Conservation (phyloP, 768 basidiomycete species). For the Tricholoma terreum region DNA sequence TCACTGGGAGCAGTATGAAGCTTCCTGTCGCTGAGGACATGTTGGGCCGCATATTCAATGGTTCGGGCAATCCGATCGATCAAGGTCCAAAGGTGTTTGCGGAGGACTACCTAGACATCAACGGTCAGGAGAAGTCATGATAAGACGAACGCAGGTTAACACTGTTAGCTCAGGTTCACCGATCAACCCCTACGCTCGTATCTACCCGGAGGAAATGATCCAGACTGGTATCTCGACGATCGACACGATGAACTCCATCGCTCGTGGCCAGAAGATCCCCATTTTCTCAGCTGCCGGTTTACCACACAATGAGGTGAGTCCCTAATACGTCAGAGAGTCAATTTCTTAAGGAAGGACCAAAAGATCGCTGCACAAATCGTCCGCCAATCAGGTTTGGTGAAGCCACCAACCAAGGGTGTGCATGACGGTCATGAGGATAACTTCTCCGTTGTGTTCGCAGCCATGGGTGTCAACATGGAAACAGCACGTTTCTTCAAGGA, state of each 20-base stretch:
- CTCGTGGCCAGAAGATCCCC: slow-evolving; percentile 99
- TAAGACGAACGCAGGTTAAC: slow-evolving; percentile 4
- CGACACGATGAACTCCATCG: slow-evolving; percentile 98
- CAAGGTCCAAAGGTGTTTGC: slow-evolving; percentile 99
- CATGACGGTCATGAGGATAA: slow-evolving; percentile 99
- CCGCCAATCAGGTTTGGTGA: slow-evolving; percentile 97
- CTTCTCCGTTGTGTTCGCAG: slow-evolving; percentile 99
- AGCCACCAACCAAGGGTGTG: slow-evolving; percentile 93
- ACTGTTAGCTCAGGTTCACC: slow-evolving; percentile 71
- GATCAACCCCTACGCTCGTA: slow-evolving; percentile 96
- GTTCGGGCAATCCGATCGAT: slow-evolving; percentile 96
- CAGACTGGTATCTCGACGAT: slow-evolving; percentile 99
- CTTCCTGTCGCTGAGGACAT: slow-evolving; percentile 98
- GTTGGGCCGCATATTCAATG: slow-evolving; percentile 99
- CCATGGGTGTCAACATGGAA: slow-evolving; percentile 99
- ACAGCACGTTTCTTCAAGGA: slow-evolving; percentile 99
- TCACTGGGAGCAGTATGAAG: slow-evolving; percentile 98
- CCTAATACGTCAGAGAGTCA: not conserved
- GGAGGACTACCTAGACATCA: slow-evolving; percentile 98
- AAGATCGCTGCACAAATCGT: slow-evolving; percentile 99
- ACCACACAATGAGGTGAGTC: slow-evolving; percentile 91
- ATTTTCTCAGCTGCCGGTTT: slow-evolving; percentile 99
- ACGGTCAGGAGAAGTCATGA: slow-evolving; percentile 55
- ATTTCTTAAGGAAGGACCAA: not conserved
- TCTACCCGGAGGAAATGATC: slow-evolving; percentile 99